phyloP scores from a whole-genome alignment of 306 rosid genomes.

The Sindora glabra region DNA sequence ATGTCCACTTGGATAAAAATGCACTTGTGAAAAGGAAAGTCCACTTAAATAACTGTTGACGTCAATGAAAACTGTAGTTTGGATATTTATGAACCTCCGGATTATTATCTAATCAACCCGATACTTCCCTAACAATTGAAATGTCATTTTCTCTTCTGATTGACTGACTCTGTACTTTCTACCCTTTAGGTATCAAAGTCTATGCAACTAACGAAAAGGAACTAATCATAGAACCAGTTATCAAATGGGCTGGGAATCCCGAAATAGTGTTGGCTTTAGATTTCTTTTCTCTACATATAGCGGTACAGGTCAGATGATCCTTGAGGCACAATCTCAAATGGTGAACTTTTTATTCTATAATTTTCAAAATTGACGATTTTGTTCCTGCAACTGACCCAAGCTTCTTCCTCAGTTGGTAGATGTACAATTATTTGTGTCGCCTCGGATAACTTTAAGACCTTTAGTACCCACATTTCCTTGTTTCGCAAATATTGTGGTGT shows the following conservation, averaged over 20 bases:
- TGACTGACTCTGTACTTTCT: conserved; percentile 6
- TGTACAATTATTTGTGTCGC: conserved; percentile 64
- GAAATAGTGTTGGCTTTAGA: conserved; percentile 51
- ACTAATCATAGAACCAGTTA: conserved; percentile 66
- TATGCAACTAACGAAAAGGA: conserved; percentile 77
- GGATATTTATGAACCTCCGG: neutral
- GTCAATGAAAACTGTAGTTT: neutral
- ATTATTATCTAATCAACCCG: no score
- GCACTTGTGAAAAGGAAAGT: no score
- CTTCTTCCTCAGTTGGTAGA: conserved; percentile 68
- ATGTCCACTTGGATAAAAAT: no score
- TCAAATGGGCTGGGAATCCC: conserved; percentile 92
- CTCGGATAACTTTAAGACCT: conserved; percentile 69
- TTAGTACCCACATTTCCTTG: conserved; percentile 93
- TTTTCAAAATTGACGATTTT: neutral
- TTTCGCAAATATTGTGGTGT: conserved; percentile 58
- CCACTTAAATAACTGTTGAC: neutral
- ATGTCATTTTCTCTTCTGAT: neutral
- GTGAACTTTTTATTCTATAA: no score
- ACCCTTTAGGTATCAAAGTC: conserved; percentile 62
- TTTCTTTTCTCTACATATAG: conserved; percentile 44
- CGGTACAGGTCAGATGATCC: conserved; percentile 61
- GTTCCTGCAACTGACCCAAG: conserved; percentile 24
- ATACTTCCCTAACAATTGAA: neutral
- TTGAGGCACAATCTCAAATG: neutral